Base-by-base conservation (phyloP, 148 eudicot species). In the Bassia scoparia region DNA sequence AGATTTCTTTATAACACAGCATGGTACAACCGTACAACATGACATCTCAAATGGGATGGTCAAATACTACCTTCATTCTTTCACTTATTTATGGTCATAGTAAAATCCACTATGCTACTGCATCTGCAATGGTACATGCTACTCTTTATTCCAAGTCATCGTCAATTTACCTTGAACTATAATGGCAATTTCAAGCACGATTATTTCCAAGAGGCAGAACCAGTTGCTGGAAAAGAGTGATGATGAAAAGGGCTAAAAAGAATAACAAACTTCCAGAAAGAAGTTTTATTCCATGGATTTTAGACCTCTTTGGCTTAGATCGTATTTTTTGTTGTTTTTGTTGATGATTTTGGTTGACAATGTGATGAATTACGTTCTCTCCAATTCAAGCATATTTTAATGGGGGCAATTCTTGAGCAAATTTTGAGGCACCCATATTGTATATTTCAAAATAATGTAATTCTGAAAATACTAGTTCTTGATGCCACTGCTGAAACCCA, bases 151-250 rank as follows among this genome's bases (percentile, higher is more conserved):
- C 17, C 2, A 33, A 18, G 38, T 18, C 15, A 23, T 29, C 48
- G n/a, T n/a, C n/a, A n/a, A n/a, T n/a, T 46, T 30, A 59, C 18
- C 15, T 13, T 60, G n/a, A n/a, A 3, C n/a, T 46, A 44, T 1
- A 27, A n/a, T 61, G 5, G 23, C 20, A 26, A 13, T 75, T 64
- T 63, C 88, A 92, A 93, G 81, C 85, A 90, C 24, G 97, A 92
- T 69, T 90, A 87, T 76, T 86, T 86, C 63, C 35, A 76, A 11
- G 85, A 83, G 69, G 79, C 67, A 70, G 76, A 92, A 78, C 82
- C 83, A n/a, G 87, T 75, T 63, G 82, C 80, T 71, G 87, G 90
- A 24, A 76, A 87, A 67, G 91, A 88, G 88, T 90, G 82, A 87
- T 77, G 86, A 74, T n/a, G 81, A 81, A 68, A 75, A 61, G 60